These are phyloP conservation scores for Proliferodiscus dingleyae DNA, from an alignment of 2,329 filamentous ascomycete species.

Conservation along the genomic window DNA sequence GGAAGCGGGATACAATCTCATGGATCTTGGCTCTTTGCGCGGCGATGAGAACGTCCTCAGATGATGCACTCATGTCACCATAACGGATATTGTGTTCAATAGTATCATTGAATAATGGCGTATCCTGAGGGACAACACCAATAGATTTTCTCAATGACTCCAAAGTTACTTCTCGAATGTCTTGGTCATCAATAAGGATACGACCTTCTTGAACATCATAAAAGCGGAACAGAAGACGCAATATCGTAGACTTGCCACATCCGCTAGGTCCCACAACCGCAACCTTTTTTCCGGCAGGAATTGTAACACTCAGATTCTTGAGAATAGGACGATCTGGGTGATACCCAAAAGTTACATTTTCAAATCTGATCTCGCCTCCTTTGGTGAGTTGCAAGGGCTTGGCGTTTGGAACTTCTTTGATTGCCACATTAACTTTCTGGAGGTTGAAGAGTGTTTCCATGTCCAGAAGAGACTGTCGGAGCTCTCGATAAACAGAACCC, in stretches of 20 bases:
- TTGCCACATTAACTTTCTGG: slow-evolving; percentile 89
- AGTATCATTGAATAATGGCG: slow-evolving; percentile 93
- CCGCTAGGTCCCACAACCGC: slow-evolving; percentile 93
- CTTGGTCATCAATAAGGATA: slow-evolving; percentile 89
- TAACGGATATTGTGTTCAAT: slow-evolving; percentile 96
- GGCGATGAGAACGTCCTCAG: slow-evolving; percentile 69
- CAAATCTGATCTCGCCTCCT: slow-evolving; percentile 87
- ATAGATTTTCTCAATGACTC: slow-evolving; percentile 81
- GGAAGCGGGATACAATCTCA: slow-evolving; percentile 72
- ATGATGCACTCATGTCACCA: slow-evolving; percentile 71
- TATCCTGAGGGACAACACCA: slow-evolving; percentile 95
- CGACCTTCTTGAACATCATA: slow-evolving; percentile 84
- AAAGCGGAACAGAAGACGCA: slow-evolving; percentile 86
- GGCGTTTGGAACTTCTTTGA: slow-evolving; percentile 73
- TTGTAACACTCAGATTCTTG: slow-evolving; percentile 76
- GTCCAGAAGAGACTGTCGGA: slow-evolving; percentile 88
- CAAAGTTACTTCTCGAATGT: slow-evolving; percentile 76
- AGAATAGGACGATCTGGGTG: slow-evolving; percentile 81
- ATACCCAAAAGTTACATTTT: slow-evolving; percentile 94
- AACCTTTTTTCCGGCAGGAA: slow-evolving; percentile 92
- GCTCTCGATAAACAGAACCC: slow-evolving; percentile 94
- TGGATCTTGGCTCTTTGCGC: slow-evolving; percentile 81
- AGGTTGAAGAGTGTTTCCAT: slow-evolving; percentile 99
- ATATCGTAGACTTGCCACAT: slow-evolving; percentile 91
- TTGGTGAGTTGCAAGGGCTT: slow-evolving; percentile 65